Evolutionary conservation across 495 filamentous ascomycete genomes (phyloP), one percentile per base, ranked within the genome.

Genomic region (Neurospora sp.): DNA sequence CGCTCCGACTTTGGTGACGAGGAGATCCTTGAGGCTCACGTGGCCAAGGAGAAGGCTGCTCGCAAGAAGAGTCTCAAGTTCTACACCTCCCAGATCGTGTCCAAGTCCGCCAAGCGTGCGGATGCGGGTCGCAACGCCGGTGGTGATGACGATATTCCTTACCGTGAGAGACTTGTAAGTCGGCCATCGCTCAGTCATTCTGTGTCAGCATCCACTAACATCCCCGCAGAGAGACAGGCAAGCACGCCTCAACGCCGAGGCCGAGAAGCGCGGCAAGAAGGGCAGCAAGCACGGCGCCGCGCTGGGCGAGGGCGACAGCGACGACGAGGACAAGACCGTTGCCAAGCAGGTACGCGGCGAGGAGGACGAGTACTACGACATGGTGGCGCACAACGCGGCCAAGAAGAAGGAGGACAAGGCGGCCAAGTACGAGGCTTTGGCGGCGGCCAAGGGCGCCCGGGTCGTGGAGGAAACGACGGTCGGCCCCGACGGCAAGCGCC

Each of bases 11-110:
- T 98, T 74, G 90, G 91, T 37, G 87, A 90, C 70, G 83, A 87
- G 69, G 84, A 86, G 23, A 74, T 71, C 16, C 80, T 88, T 23
- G 85, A 87, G 73, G 82, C 81, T 20, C 83, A 81, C 72, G 77
- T 82, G 73, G 90, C 91, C 0, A 91, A 91, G 70, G 92, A 96
- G 74, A 99, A 98, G 83, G 92, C 90, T 4, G 85, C 86, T 69
- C 90, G 91, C 77, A 97, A 94, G 85, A 96, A 94, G 82, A 92
- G 86, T 74, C 89, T 99, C 46, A 90, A 93, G 71, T 99, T 99
- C 84, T 98, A 99, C 86, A 97, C 96, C 35, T 96, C 93, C 6
- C 96, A 98, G 79, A 92, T 98, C 72, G 91, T 92, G 38, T 94
- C 97, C 79, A 97, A 97, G 82, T 88, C 92, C 72, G 94, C 92